Evolutionary conservation across 2,329 filamentous ascomycete genomes (phyloP).

Genomic region (Trichophyton benhamiae): DNA sequence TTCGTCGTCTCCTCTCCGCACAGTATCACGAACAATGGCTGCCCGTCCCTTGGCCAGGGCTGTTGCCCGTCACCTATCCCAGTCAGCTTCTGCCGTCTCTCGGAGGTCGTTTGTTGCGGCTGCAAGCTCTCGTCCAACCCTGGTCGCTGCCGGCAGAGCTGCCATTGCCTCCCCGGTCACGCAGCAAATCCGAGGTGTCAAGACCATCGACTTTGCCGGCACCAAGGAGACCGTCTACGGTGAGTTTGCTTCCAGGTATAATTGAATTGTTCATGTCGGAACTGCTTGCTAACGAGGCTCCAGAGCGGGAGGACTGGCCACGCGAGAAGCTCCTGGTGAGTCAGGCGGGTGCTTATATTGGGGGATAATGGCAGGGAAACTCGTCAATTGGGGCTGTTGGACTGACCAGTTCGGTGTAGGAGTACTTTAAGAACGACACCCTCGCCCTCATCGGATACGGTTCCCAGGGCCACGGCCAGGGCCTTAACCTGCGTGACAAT

Average conservation of each 20-base stretch:
- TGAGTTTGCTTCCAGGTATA: constrained; percentile 34
- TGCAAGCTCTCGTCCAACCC: constrained; percentile 35
- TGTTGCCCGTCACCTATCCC: constrained; percentile 43
- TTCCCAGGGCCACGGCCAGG: constrained; percentile 96
- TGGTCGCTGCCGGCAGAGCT: constrained; percentile 35
- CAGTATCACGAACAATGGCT: constrained; percentile 29
- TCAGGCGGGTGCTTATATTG: constrained; percentile 20
- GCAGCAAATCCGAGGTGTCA: constrained; percentile 73
- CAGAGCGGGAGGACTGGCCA: constrained; percentile 97
- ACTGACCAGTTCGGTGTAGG: constrained; percentile 39
- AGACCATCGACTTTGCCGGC: constrained; percentile 98
- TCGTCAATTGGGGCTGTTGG: background rate
- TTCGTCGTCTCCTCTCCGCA: constrained; percentile 5
- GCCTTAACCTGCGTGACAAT: constrained; percentile 99
- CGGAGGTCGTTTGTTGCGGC: constrained; percentile 49
- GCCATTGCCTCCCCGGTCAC: constrained; percentile 37
- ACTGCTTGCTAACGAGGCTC: constrained; percentile 15
- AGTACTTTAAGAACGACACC: constrained; percentile 99
- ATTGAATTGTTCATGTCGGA: background rate
- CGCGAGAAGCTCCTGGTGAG: constrained; percentile 91
- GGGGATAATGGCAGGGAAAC: background rate
- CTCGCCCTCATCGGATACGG: constrained; percentile 98
- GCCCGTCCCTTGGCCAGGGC: constrained; percentile 42
- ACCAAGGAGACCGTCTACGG: constrained; percentile 89
- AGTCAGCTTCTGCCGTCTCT: constrained; percentile 36